phyloP scores from a whole-genome alignment of 768 basidiomycete species.

The Cystobasidiopsis lactophilus region DNA sequence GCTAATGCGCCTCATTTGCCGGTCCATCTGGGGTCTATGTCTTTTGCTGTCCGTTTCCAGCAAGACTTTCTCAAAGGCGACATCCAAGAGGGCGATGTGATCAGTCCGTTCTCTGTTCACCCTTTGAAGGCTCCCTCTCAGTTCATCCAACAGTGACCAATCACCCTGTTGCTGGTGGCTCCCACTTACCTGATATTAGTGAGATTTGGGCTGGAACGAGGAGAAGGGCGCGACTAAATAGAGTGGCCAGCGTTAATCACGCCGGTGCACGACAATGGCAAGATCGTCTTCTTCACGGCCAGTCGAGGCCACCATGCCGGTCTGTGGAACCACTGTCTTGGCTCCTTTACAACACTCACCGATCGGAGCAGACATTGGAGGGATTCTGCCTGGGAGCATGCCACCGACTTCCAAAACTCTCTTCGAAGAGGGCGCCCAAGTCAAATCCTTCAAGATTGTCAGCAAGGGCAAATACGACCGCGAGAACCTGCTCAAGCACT shows the following conservation, averaged over 20 bases:
- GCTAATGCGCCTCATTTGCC: slow-evolving; percentile 9
- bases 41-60: slow-evolving; percentile 57
- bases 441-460: slow-evolving; percentile 80
- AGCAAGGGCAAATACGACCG: slow-evolving; percentile 56
- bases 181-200: slow-evolving; percentile 71
- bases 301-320: slow-evolving; percentile 27
- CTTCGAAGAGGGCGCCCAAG: slow-evolving; percentile 82
- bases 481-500: slow-evolving; percentile 48
- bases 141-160: background rate
- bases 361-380: slow-evolving; percentile 27
- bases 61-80: slow-evolving; percentile 40
- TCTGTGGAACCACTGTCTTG: too few species aligned
- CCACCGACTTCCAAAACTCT: slow-evolving; percentile 77
- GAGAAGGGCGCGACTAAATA: background rate
- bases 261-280: slow-evolving; percentile 48
- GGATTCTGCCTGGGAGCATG: slow-evolving; percentile 35
- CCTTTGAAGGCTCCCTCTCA: background rate
- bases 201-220: slow-evolving; percentile 36
- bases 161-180: slow-evolving; percentile 13
- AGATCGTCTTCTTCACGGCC: slow-evolving; percentile 29
- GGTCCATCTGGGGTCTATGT: slow-evolving; percentile 13
- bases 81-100: slow-evolving; percentile 9
- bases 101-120: background rate
- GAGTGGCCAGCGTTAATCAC: slow-evolving; percentile 25
- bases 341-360: too few species aligned